These are phyloP conservation scores for Crucihimalaya himalaica DNA, from an alignment of 345 rosid genomes.

Conservation along the genomic window DNA sequence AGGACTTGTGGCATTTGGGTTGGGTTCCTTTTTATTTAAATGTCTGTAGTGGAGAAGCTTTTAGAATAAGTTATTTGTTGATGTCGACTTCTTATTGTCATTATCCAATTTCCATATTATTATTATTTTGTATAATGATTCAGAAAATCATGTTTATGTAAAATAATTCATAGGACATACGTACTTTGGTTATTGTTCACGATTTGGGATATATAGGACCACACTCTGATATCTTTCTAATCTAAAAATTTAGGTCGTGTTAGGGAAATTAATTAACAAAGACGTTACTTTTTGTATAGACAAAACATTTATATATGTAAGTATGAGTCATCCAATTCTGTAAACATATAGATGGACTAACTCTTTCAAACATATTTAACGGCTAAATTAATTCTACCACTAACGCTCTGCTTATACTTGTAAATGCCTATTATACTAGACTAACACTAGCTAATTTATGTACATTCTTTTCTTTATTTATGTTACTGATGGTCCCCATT, in stretches of 20 bases:
- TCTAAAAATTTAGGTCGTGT: conserved; percentile 7
- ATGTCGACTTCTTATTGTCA: conserved; percentile 18
- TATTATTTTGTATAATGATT: conserved; percentile 15
- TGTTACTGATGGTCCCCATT: not conserved
- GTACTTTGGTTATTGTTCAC: not conserved
- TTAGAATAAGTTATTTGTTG: conserved; percentile 16
- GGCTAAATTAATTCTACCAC: not conserved
- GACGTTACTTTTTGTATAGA: not conserved
- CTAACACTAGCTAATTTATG: not conserved
- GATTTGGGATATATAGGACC: conserved; percentile 32
- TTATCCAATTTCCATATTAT: conserved; percentile 4
- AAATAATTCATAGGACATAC: conserved; percentile 3
- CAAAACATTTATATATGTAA: not conserved
- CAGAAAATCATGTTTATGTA: conserved; percentile 28
- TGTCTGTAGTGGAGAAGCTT: conserved; percentile 33
- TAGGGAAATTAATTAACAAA: not conserved
- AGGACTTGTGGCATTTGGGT: conserved; percentile 5
- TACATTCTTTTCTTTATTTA: not conserved
- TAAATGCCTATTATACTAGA: not conserved
- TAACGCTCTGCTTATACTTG: not conserved
- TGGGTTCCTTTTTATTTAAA: not conserved
- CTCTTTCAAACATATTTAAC: not conserved
- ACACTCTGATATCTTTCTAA: not conserved
- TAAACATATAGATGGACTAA: not conserved
- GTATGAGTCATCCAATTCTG: not conserved